These are phyloP conservation scores for Lecanicillium sp. DNA, from an alignment of 2,329 filamentous ascomycete species.

Conservation along the genomic window DNA sequence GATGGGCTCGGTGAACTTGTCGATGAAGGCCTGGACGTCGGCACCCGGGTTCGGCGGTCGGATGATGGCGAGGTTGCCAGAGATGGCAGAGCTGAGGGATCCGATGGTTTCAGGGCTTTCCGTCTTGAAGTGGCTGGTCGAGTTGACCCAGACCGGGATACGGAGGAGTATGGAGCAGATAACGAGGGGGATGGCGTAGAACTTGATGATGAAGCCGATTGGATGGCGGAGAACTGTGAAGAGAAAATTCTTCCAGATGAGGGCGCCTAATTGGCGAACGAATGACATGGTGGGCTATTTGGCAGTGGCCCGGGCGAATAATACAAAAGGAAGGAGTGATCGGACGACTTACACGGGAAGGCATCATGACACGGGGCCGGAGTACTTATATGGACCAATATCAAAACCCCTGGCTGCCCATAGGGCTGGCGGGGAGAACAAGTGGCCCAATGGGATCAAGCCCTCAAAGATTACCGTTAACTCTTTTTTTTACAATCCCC, in stretches of 20 bases:
- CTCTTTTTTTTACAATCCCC: too few species aligned
- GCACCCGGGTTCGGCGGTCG: constrained; percentile 18
- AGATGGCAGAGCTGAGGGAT: constrained; percentile 16
- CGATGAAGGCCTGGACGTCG: constrained; percentile 22
- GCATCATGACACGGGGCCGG: too few species aligned
- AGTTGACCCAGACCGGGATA: constrained; percentile 22
- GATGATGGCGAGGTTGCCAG: constrained; percentile 23
- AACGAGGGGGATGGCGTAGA: constrained; percentile 23
- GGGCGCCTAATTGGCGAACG: constrained; percentile 16
- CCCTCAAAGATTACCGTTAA: too few species aligned
- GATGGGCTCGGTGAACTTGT: constrained; percentile 20
- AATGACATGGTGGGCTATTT: constrained; percentile 1
- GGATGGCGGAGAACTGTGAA: constrained; percentile 20
- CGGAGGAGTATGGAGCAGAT: constrained; percentile 24
- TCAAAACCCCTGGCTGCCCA: too few species aligned
- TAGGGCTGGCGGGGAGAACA: too few species aligned
- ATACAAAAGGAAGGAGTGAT: too few species aligned
- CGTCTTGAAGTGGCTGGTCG: constrained; percentile 15
- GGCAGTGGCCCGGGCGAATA: too few species aligned
- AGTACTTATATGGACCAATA: too few species aligned
- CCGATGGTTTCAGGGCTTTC: constrained; percentile 18
- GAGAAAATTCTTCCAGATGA: constrained; percentile 22
- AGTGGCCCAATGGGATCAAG: too few species aligned
- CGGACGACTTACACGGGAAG: not conserved
- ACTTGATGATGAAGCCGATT: constrained; percentile 21